Conservation (phyloP, 192 early-diverging fungal genomes). For the Podila epicladia region DNA sequence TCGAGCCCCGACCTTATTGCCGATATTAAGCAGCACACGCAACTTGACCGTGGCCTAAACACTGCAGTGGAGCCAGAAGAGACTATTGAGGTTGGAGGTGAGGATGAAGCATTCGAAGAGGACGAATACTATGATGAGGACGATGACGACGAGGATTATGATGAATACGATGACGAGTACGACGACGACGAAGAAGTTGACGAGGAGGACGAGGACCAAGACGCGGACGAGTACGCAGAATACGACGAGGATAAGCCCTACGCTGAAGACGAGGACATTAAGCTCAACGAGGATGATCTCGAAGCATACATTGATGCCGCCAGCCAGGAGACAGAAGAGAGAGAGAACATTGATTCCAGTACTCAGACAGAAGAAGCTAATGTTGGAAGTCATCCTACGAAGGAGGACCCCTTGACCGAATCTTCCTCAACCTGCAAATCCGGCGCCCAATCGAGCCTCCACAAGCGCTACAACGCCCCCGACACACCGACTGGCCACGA, state of each 20-base stretch:
- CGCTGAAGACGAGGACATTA: too few relatives aligned
- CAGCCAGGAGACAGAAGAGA: too few relatives aligned
- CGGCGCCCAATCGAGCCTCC: neutral
- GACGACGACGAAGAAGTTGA: neutral
- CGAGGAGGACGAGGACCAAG: neutral
- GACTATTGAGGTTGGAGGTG: neutral
- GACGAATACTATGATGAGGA: constrained; percentile 5
- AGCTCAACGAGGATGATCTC: neutral
- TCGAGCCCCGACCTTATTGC: neutral
- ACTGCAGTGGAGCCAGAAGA: neutral
- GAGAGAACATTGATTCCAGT: too few relatives aligned
- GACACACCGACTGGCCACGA: neutral
- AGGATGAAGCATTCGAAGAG: neutral
- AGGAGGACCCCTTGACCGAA: neutral
- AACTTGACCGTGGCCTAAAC: neutral
- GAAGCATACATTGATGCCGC: neutral
- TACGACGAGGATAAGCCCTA: neutral
- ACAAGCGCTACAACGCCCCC: constrained; percentile 2
- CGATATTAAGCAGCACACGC: neutral
- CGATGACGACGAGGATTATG: neutral
- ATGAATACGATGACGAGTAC: neutral
- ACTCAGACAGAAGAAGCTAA: neutral
- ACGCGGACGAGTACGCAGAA: neutral
- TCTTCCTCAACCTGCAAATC: neutral
- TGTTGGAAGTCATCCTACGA: neutral